Conservation (phyloP, 2,329 filamentous ascomycete species). For the Arthrobotrys iridis region DNA sequence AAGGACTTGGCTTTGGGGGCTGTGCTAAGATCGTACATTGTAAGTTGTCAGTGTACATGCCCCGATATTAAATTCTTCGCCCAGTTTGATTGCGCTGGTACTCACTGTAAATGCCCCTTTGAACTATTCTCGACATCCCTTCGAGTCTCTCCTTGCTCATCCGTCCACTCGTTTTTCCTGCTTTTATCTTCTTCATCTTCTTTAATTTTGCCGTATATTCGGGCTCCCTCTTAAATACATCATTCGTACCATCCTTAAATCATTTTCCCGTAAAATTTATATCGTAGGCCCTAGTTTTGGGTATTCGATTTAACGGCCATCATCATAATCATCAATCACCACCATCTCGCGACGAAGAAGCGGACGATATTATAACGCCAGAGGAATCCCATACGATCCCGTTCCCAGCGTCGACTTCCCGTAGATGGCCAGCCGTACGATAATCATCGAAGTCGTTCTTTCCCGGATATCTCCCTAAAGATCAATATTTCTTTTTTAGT, state of each 20-base stretch:
- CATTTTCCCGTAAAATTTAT: too few species aligned
- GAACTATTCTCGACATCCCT: background rate
- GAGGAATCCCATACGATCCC: background rate
- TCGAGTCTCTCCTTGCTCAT: background rate
- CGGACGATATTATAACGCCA: background rate
- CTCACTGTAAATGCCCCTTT: background rate
- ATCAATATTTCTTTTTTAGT: background rate
- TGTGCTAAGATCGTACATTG: constrained; percentile 36
- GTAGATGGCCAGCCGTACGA: constrained; percentile 48
- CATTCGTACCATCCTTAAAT: constrained; percentile 1
- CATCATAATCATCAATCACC: background rate
- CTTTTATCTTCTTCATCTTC: too few species aligned
- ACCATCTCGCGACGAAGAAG: background rate
- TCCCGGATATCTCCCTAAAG: constrained; percentile 35
- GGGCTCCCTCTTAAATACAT: background rate
- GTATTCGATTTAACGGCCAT: background rate
- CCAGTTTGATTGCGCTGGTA: background rate
- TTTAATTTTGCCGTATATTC: too few species aligned
- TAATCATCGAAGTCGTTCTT: constrained; percentile 21
- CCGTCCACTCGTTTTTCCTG: background rate
- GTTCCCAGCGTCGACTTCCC: background rate
- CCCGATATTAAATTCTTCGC: constrained; percentile 20
- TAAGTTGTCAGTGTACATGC: background rate
- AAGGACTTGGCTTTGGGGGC: constrained; percentile 50
- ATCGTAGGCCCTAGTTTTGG: too few species aligned